Base-by-base conservation (phyloP, 495 filamentous ascomycete species). In the Terfezia claveryi region DNA sequence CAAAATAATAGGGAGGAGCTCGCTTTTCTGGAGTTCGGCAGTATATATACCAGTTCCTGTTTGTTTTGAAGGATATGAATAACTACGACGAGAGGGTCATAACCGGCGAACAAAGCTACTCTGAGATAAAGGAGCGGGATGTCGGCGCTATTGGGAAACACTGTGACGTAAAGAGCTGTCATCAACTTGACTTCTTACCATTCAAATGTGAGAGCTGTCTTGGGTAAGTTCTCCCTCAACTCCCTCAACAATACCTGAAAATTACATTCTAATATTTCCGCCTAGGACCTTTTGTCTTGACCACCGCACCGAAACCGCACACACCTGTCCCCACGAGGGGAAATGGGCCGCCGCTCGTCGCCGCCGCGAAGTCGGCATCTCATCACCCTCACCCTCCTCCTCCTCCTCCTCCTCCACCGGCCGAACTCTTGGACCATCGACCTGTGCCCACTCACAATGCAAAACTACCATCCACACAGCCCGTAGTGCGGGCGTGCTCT, bases 181-280 rank as follows among this genome's bases (percentile, higher is more conserved):
- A 87, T 66, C 81, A 84, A 64, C 83, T 96, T 50, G 92, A 96
- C 71, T 96, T 96, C 71, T 81, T 98, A 10, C 91, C 91, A 41
- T 98, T 95, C 71, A 75, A 78, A 60, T 98, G 91, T 74, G 83
- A 91, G 68, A 87, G 81, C 66, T 98, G 91, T 63, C 72, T 70
- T 62, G 75, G 59, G 63, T 65, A 65, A 38, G 55, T 54, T 55
- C 38, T 36, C 20, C 37, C 17, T 32, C n/a, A n/a, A n/a, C n/a
- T n/a, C 23, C 46, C 27, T 23, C 37, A 23, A 46, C 27, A 53
- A 27, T 32, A 38, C 12, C 46, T 23, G n/a, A 23, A 27, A 14
- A 9, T n/a, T 20, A 4, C 37, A 36, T 49, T 36, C 57, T 55
- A 38, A 58, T 55, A 57, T 36, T 4, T 7, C 8, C 16, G 63